Evolutionary conservation across 1,284 basidiomycete species (phyloP), one percentile per base, ranked within the genome.

Genomic region (Anthracocystis walkeri): DNA sequence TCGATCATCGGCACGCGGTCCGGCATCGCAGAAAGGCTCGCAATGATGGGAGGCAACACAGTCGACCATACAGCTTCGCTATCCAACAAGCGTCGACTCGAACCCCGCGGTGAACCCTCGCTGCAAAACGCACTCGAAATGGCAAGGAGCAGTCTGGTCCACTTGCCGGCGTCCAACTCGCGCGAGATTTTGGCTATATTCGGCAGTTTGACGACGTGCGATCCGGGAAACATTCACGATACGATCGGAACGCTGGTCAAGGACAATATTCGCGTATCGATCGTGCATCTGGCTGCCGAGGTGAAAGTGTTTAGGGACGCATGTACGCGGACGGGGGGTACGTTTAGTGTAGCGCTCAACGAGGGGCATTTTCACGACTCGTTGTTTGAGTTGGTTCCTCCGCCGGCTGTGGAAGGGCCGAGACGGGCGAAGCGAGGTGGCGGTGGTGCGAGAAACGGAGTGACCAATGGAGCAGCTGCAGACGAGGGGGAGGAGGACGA

Each of bases 71-170:
- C 97, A 12, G 92, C 91, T 76, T 89, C 91, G 0, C 90, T 99
- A 42, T 89, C 91, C 3, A 95, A 97, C 82, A 90, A 95, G 76
- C 91, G 93, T 58, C 93, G 91, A 82, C 88, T 98, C 0, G 93
- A 95, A 79, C 94, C 96, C 0, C 88, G 89, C 3, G 96, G 96
- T 1, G 96, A 98, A 79, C 96, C 97, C 0, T 94, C 92, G 85
- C 86, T 99, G 54, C 97, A 99, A 86, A 99, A 99, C 83, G 92
- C 95, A 0, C 90, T 99, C 20, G 93, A 96, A 73, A 96, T 99
- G 92, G 97, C 83, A 0, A 69, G 80, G 16, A 75, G 68, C 61
- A 77, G 65, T 20, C 58, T 85, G 12, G 71, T 77, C 38, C 97
- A 99, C 83, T 89, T 99, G 18, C 96, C 96, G 0, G 92, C 92